These are phyloP conservation scores for Ochetophila trinervis DNA, from an alignment of 306 rosid species.

Conservation along the genomic window DNA sequence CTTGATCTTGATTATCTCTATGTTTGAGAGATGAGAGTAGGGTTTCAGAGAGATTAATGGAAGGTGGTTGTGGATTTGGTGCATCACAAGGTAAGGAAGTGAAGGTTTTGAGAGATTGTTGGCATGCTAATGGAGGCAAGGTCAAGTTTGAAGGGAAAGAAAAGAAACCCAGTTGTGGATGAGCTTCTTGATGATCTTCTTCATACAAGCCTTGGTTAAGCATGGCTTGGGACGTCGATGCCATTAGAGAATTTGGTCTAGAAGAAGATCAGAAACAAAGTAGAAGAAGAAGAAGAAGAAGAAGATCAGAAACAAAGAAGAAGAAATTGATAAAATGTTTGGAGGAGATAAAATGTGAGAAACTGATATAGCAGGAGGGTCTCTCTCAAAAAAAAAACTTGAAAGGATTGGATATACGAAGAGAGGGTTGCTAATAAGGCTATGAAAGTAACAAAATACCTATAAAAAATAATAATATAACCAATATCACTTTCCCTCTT, in stretches of 20 bases:
- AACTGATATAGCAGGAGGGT: neutral
- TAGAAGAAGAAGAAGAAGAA: neutral
- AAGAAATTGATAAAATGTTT: too few species aligned
- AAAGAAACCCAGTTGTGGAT: slow-evolving; percentile 61
- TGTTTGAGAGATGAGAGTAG: slow-evolving; percentile 48
- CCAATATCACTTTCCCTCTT: slow-evolving; percentile 32
- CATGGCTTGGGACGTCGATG: slow-evolving; percentile 44
- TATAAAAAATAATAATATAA: slow-evolving; percentile 10
- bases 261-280: slow-evolving; percentile 16
- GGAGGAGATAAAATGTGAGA: neutral
- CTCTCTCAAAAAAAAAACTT: neutral
- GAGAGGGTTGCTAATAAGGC: slow-evolving; percentile 1
- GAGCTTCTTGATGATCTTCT: slow-evolving; percentile 40
- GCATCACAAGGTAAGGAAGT: slow-evolving; percentile 35
- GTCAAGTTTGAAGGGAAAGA: slow-evolving; percentile 54
- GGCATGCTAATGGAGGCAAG: slow-evolving; percentile 50
- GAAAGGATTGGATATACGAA: neutral
- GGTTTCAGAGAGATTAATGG: slow-evolving; percentile 60
- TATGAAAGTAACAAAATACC: slow-evolving; percentile 35
- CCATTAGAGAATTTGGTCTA: slow-evolving; percentile 33
- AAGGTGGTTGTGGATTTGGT: slow-evolving; percentile 39
- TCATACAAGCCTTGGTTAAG: slow-evolving; percentile 55
- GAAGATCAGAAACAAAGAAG: neutral
- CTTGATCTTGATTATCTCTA: slow-evolving; percentile 31
- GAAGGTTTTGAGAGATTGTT: slow-evolving; percentile 53